Percentiles rank a stretch among this genome's conserved stretches.
phyloP scores from a whole-genome alignment of 148 eudicot species.

The Rhododendron ovatum region DNA sequence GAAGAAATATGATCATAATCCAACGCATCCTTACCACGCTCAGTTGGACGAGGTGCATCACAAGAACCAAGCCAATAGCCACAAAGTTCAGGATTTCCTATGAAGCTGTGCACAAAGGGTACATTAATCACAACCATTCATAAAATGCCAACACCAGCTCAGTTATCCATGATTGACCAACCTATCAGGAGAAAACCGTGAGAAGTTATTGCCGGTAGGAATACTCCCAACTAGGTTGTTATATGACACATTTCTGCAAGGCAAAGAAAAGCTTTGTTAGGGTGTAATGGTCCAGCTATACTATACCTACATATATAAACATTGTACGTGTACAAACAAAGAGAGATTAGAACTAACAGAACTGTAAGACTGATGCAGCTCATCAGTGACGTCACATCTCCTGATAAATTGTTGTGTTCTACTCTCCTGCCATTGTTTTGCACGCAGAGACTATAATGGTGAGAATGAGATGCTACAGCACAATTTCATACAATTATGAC shows the following conservation, averaged over 20 bases:
- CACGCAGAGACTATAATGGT: neutral
- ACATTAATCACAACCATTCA: neutral
- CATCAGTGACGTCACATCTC: conserved; percentile 62
- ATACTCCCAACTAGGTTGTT: conserved; percentile 72
- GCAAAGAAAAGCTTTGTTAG: neutral
- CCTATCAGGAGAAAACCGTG: conserved; percentile 90
- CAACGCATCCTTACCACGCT: conserved; percentile 41
- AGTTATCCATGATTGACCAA: conserved; percentile 19
- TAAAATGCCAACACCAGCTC: neutral
- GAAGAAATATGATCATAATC: neutral
- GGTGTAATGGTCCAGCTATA: neutral
- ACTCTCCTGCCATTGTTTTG: conserved; percentile 54
- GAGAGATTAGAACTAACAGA: conserved; percentile 43
- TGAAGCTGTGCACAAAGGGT: conserved; percentile 45
- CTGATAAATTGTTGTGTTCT: conserved; percentile 83
- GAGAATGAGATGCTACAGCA: neutral
- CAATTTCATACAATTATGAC: neutral
- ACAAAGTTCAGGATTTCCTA: conserved; percentile 82
- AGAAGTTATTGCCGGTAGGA: conserved; percentile 82
- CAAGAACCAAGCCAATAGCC: conserved; percentile 77
- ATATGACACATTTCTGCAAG: conserved; percentile 81
- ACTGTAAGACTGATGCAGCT: conserved; percentile 71
- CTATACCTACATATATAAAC: neutral
- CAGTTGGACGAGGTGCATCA: conserved; percentile 41
- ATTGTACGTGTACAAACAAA: neutral